Base-by-base conservation (phyloP, 2,329 filamentous ascomycete genomes). In the Fusarium bactridioides region DNA sequence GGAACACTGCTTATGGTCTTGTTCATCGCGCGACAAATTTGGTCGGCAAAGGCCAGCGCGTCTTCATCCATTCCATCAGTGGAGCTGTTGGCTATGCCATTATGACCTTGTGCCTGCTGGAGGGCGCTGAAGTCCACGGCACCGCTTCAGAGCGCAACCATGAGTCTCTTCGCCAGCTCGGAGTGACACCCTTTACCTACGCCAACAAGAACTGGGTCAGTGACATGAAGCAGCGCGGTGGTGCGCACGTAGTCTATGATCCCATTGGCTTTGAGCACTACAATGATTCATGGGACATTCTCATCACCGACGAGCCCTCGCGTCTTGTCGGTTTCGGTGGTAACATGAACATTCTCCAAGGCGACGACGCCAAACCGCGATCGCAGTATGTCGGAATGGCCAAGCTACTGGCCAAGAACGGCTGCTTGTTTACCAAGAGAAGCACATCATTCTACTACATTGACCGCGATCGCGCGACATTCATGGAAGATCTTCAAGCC, bases 61-160 rank as follows among this genome's bases (percentile, higher is more conserved):
- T 87, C 48, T 87, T 87, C 72, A 76, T 87, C 23, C 86, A 87
- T 74, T 84, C 85, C 40, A 77, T 86, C 29, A 86, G 84, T 67
- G 86, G 86, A 35, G 84, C 85, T 12, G 85, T 87, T 4, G 85
- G 86, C 23, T 83, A 79, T 59, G 85, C 82, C 1, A 44, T 83
- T 27, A 81, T 84, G 78, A 79, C 76, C 4, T 78, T 87, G 7
- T 83, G 82, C 69, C 80, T 81, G 55, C 75, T 83, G 9, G 77
- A 81, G 50, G 86, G 86, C 27, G 86, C 85, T 27, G 78, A 80
- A 23, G 82, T 87, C 21, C 87, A 86, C 75, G 86, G 86, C 37
- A 87, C 86, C 0, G 85, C 86, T 1, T 84, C 83, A 2, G 76
- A 77, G 67, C 79, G 83, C 18, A 87, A 87, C 69, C 86, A 87